Percentiles rank a stretch among this genome's conserved stretches.
Conservation (phyloP, 2,329 filamentous ascomycete genomes). For the Stemphylium lycopersici region DNA sequence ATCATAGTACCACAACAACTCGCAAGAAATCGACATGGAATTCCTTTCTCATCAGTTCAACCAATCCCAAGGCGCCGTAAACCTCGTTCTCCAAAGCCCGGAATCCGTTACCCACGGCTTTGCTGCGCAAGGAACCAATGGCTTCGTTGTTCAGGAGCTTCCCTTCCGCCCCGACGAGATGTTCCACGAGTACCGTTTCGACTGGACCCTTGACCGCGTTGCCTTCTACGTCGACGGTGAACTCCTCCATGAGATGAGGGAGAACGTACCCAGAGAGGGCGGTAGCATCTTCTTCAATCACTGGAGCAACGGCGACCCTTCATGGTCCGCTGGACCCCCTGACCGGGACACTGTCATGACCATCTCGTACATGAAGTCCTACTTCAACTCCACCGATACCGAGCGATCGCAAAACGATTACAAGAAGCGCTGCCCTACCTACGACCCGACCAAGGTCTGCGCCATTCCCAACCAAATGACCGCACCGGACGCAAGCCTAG, state of each 20-base stretch:
- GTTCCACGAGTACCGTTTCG: constrained; percentile 82
- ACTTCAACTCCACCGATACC: constrained; percentile 72
- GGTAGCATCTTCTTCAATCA: constrained; percentile 76
- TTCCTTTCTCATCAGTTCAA: constrained; percentile 73
- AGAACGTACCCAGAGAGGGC: constrained; percentile 63
- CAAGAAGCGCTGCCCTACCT: constrained; percentile 39
- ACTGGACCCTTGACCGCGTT: constrained; percentile 69
- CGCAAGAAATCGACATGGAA: constrained; percentile 81
- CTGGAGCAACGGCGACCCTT: constrained; percentile 75
- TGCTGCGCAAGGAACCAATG: constrained; percentile 65
- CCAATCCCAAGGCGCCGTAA: constrained; percentile 64
- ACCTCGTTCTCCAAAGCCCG: constrained; percentile 76
- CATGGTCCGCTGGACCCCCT: constrained; percentile 76
- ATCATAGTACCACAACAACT: constrained; percentile 74
- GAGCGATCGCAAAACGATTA: constrained; percentile 38
- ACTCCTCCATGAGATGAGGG: constrained; percentile 62
- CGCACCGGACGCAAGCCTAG: constrained; percentile 35
- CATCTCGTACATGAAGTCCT: constrained; percentile 75
- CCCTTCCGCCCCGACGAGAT: constrained; percentile 68
- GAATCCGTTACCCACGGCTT: constrained; percentile 64
- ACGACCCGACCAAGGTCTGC: constrained; percentile 39
- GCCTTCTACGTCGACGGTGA: constrained; percentile 72
- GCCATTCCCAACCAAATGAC: constrained; percentile 41
- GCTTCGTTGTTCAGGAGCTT: constrained; percentile 64
- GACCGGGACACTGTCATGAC: constrained; percentile 65